Evolutionary conservation across 306 rosid species (phyloP).

Genomic region (Betula pendula): DNA sequence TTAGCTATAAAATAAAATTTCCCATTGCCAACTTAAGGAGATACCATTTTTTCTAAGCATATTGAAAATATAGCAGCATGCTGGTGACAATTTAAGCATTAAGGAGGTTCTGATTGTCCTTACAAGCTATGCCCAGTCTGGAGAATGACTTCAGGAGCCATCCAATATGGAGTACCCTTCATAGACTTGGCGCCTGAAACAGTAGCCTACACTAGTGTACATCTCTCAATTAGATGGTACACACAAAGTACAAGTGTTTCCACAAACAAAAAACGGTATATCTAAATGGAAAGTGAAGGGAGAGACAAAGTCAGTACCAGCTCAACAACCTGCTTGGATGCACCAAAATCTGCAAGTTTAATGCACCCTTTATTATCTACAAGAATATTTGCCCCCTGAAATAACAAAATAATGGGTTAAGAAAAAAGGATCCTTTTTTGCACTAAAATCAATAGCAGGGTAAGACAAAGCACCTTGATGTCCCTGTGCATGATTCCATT

Average conservation of each 20-base stretch:
- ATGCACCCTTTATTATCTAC: conserved; percentile 99
- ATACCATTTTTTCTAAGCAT: neutral
- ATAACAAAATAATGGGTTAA: conserved; percentile 4
- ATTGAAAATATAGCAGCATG: conserved; percentile 25
- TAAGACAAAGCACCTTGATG: conserved; percentile 65
- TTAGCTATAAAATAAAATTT: neutral
- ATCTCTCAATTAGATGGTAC: conserved; percentile 28
- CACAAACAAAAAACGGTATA: conserved; percentile 16
- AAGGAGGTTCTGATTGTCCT: conserved; percentile 46
- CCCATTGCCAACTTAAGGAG: neutral
- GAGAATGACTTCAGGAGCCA: conserved; percentile 99
- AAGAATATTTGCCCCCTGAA: conserved; percentile 99
- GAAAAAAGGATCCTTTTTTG: conserved; percentile 13
- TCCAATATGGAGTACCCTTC: conserved; percentile 99
- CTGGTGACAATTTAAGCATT: conserved; percentile 12
- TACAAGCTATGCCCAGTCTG: conserved; percentile 99
- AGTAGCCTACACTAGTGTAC: conserved; percentile 68
- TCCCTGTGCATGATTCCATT: conserved; percentile 99
- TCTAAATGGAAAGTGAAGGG: conserved; percentile 21
- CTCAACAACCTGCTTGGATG: conserved; percentile 96
- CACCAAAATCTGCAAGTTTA: conserved; percentile 99
- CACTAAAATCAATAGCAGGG: conserved; percentile 15
- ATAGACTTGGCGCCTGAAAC: conserved; percentile 98
- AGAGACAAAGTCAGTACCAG: conserved; percentile 58
- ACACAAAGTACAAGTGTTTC: conserved; percentile 17